Evolutionary conservation across 1,139 yeast genomes (phyloP), one percentile per base, ranked within the genome.

Genomic region (Blastobotrys petasosporus): DNA sequence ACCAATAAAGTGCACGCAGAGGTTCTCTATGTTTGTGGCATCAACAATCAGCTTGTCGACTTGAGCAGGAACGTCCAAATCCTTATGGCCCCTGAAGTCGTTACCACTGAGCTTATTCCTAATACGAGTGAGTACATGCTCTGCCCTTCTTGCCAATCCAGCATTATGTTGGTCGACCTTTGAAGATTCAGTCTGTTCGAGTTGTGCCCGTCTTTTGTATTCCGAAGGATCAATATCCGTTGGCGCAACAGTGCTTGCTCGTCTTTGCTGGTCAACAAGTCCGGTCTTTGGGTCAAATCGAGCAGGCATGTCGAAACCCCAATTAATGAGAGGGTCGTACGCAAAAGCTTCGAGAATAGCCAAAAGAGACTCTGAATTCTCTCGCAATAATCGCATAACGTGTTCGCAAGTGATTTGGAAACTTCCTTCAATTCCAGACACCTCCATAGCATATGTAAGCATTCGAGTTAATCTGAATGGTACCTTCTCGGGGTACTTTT

Each of bases 401-500:
- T 90, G 92, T 61, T 92, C 98, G 66, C 97, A 87, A 0, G 98
- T 90, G 44, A 92, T 90, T 60, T 97, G 76, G 75, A 86, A 94
- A 30, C 95, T 85, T 1, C 99, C 99, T 66, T 94, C 98, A 51
- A 94, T 88, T 13, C 98, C 98, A 67, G 97, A 86, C 4, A 94
- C 97, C 64, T 94, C 99, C 97, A 94, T 92, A 0, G 98, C 99
- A 65, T 88, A 90, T 31, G 94, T 88, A 54, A 94, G 74, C 99
- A 94, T 94, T 65, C 98, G 75, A 0, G 99, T 94, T 51, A 94
- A 75, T 64, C 99, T 76, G 70, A 94, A 94, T 11, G 99, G 99
- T 20, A 94, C 98, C 65, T 90, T 90, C 63, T 94, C 99, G 0
- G 99, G 99, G 64, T 85, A 94, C 63, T 92, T 94, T 56, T 92